Base-by-base conservation (phyloP, 768 basidiomycete species). In the Boletus reticulatus region DNA sequence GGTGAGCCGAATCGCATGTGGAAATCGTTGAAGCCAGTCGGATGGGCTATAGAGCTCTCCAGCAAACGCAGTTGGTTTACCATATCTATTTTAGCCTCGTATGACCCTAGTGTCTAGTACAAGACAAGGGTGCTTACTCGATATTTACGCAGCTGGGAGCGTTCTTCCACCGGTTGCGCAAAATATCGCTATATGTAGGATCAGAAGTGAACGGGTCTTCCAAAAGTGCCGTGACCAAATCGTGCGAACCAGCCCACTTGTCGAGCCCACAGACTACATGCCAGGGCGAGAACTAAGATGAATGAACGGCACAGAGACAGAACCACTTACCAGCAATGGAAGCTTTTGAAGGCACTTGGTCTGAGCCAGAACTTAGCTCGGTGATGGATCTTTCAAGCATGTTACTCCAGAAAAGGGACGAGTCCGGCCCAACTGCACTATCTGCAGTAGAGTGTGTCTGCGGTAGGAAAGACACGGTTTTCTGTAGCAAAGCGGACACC, bases 121-220 rank as follows among this genome's bases (percentile, higher is more conserved):
- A 43, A 57, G 39, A 29, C 22, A 37, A 8, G 31, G 9, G 17
- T 22, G 34, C 71, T 58, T 47, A 71, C 70, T 70, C 67, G 43
- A 71, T 57, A 32, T 54, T 62, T 16, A 71, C 49, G 45, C 49
- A 58, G 7, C 59, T 56, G 9, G 70, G 64, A 20, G 64, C 57
- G 41, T 70, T 66, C 48, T 64, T 67, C 84, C 87, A 87, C 32
- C 88, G 76, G 39, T 74, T 64, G 50, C 75, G 76, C 22, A 88
- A 62, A 9, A 64, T 62, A 32, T 74, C 69, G 48, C 74, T 77
- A 55, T 79, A 75, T 5, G 68, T 62, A 24, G 73, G 56, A 58
- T 83, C 79, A n/a, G 82, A 81, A 3, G 77, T 74, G 59, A 92
- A 80, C 14, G 89, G 89, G 51, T 91, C 84, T 43, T 85, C 80